Evolutionary conservation across 1,284 basidiomycete species (phyloP).

Genomic region (Cutaneotrichosporon cavernicola): DNA sequence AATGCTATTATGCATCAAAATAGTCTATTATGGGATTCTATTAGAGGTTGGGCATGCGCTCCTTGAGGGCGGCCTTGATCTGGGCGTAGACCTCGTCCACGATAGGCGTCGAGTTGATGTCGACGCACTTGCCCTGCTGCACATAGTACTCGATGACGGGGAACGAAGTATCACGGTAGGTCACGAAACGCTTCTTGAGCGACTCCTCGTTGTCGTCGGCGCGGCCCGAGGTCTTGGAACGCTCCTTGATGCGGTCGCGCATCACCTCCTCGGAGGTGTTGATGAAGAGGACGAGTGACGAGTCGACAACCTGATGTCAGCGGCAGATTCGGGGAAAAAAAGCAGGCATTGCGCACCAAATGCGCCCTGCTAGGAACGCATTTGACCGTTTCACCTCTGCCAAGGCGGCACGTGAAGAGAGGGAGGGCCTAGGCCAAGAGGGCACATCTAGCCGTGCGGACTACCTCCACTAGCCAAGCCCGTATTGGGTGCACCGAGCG

Average conservation of each 20-base stretch:
- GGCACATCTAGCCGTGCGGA: background rate
- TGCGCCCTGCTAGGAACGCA: too few species aligned
- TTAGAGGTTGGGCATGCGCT: conserved; percentile 30
- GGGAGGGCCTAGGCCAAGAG: background rate
- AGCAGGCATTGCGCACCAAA: background rate
- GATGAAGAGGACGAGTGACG: conserved; percentile 81
- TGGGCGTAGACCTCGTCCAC: conserved; percentile 71
- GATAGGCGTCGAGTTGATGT: conserved; percentile 73
- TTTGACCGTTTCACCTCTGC: too few species aligned
- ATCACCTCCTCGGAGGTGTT: conserved; percentile 87
- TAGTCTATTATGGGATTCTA: background rate
- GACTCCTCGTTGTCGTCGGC: conserved; percentile 95
- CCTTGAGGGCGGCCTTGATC: conserved; percentile 61
- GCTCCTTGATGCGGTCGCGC: conserved; percentile 78
- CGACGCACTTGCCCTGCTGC: conserved; percentile 68
- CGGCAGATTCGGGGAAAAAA: too few species aligned
- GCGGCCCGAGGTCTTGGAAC: conserved; percentile 89
- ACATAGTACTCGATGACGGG: conserved; percentile 90
- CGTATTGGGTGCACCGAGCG: background rate
- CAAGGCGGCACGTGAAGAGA: background rate
- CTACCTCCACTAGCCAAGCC: background rate
- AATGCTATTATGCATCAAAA: conserved; percentile 19
- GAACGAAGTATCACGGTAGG: conserved; percentile 90
- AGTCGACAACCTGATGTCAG: conserved; percentile 67
- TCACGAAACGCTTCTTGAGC: conserved; percentile 91